A percentile compares a stretch with the other conserved stretches of the same genome.
Evolutionary conservation across 1,284 basidiomycete genomes (phyloP).

Genomic region (Sparassis latifolia): DNA sequence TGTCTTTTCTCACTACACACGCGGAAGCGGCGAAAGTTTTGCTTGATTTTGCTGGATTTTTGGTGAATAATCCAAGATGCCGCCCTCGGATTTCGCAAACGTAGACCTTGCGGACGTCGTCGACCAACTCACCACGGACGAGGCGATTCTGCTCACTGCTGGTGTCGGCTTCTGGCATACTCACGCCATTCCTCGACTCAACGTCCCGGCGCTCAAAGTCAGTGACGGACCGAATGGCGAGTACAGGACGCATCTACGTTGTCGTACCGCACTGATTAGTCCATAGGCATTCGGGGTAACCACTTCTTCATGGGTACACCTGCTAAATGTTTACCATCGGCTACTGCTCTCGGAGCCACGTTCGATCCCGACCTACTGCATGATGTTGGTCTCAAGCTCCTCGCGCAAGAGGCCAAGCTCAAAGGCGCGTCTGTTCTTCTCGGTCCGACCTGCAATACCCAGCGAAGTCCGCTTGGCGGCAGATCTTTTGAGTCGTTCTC

Average conservation of each 20-base stretch:
- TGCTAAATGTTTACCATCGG: slow-evolving; percentile 53
- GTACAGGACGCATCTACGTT: slow-evolving; percentile 9
- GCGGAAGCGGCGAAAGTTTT: no score
- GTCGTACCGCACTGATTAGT: background rate
- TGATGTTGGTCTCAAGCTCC: slow-evolving; percentile 54
- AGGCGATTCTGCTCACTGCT: slow-evolving; percentile 62
- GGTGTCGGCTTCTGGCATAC: slow-evolving; percentile 79
- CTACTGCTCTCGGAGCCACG: slow-evolving; percentile 70
- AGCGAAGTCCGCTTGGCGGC: slow-evolving; percentile 70
- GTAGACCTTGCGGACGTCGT: slow-evolving; percentile 55
- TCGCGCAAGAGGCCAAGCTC: slow-evolving; percentile 68
- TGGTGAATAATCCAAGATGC: slow-evolving; percentile 31
- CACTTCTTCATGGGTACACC: slow-evolving; percentile 42
- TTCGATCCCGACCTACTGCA: slow-evolving; percentile 65
- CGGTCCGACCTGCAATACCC: slow-evolving; percentile 78
- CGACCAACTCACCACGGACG: slow-evolving; percentile 61
- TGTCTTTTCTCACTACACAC: no score
- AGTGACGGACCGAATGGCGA: slow-evolving; percentile 71
- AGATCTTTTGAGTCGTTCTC: slow-evolving; percentile 77
- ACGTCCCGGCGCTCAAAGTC: slow-evolving; percentile 69
- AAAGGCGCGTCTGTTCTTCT: slow-evolving; percentile 65
- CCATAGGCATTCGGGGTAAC: slow-evolving; percentile 28
- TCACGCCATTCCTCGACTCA: slow-evolving; percentile 53
- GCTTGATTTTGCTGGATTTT: no score
- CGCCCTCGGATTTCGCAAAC: slow-evolving; percentile 62